Conservation (phyloP, 2,329 filamentous ascomycete genomes). For the Sphaerostilbella broomeana region DNA sequence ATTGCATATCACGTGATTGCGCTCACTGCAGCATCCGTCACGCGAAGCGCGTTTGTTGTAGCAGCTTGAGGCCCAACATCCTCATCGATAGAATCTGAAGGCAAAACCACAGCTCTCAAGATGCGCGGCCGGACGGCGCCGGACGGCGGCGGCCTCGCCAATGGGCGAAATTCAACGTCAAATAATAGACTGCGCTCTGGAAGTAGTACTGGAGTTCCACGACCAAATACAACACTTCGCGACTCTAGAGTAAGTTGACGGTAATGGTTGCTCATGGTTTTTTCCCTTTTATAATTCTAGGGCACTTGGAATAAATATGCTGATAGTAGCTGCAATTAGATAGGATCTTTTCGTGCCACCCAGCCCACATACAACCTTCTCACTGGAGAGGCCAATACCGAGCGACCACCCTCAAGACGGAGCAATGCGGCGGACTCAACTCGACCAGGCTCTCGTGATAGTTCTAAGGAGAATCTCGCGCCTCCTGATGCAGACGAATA, state of each 20-base stretch:
- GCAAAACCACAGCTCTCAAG: constrained; percentile 7
- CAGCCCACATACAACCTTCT: constrained; percentile 56
- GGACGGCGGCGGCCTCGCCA: constrained; percentile 26
- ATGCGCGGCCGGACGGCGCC: constrained; percentile 31
- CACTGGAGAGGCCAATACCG: constrained; percentile 39
- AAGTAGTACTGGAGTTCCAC: constrained; percentile 29
- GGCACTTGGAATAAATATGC: neutral
- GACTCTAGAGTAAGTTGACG: constrained; percentile 35
- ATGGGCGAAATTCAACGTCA: constrained; percentile 24
- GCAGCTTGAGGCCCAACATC: neutral
- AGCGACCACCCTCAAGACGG: constrained; percentile 36
- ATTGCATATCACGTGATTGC: neutral
- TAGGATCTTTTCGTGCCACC: constrained; percentile 43
- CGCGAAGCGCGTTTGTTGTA: constrained; percentile 3
- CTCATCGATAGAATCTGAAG: neutral
- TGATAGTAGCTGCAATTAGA: constrained; percentile 21
- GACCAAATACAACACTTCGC: constrained; percentile 30
- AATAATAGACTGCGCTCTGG: constrained; percentile 29
- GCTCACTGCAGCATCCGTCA: too few species aligned
- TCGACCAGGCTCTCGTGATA: constrained; percentile 47
- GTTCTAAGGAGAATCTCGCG: constrained; percentile 53
- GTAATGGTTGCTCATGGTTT: too few species aligned
- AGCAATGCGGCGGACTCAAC: constrained; percentile 34
- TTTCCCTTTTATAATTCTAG: too few species aligned
- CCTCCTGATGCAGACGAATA: constrained; percentile 54